Percentiles rank a stretch among this genome's conserved stretches.
These are phyloP conservation scores for Trichoderma orchidacearum DNA, from an alignment of 495 filamentous ascomycete genomes.

Conservation along the genomic window DNA sequence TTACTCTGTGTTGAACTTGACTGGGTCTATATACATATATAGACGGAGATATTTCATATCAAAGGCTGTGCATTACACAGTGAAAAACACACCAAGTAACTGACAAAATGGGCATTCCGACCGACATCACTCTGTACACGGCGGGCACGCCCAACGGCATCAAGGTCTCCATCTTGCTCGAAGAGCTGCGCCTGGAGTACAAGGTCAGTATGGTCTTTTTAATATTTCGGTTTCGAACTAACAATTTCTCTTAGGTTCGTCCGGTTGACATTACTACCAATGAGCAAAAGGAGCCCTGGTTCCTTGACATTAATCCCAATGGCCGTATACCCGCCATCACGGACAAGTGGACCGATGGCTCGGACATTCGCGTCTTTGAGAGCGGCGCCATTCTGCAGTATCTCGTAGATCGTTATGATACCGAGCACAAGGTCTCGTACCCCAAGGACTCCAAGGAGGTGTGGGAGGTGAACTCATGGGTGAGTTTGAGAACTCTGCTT, in stretches of 20 bases:
- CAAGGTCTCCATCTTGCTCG: slow-evolving; percentile 80
- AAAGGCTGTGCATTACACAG: too few relatives aligned
- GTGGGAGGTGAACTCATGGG: slow-evolving; percentile 71
- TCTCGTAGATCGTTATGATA: slow-evolving; percentile 67
- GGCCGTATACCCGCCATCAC: slow-evolving; percentile 89
- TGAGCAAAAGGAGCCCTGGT: slow-evolving; percentile 69
- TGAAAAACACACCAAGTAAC: neutral
- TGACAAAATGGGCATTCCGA: neutral
- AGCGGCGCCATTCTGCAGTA: slow-evolving; percentile 80
- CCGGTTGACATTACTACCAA: slow-evolving; percentile 60
- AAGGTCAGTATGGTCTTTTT: slow-evolving; percentile 15
- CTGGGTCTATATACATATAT: too few relatives aligned
- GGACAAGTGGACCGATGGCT: slow-evolving; percentile 60
- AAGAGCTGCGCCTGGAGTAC: slow-evolving; percentile 68
- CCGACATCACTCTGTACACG: slow-evolving; percentile 36
- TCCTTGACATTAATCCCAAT: slow-evolving; percentile 86
- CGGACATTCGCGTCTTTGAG: slow-evolving; percentile 67
- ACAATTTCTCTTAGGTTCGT: slow-evolving; percentile 24
- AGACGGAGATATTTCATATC: too few relatives aligned
- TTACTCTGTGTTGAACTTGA: too few relatives aligned
- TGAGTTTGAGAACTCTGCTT: slow-evolving; percentile 18
- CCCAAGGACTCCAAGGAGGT: slow-evolving; percentile 59
- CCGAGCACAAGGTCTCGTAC: slow-evolving; percentile 72
- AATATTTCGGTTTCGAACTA: neutral
- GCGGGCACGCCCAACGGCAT: slow-evolving; percentile 58